Percentiles rank a stretch among this genome's conserved stretches.
These are phyloP conservation scores for Aspergillus clavatus DNA, from an alignment of 2,329 filamentous ascomycete species.

Conservation along the genomic window DNA sequence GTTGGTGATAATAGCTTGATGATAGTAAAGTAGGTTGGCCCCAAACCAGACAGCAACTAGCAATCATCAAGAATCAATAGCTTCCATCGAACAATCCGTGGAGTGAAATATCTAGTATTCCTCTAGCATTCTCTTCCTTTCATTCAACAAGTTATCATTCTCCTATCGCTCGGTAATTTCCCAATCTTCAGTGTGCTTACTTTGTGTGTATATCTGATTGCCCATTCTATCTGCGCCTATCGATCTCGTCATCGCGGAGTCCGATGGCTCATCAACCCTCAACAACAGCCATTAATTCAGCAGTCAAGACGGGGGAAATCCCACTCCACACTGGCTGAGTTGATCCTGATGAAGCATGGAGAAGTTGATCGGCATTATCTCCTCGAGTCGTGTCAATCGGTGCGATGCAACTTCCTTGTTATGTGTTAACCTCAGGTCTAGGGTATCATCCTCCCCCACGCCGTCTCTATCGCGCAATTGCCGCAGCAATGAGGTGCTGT, in stretches of 20 bases:
- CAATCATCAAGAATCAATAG: no score
- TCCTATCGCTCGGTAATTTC: no score
- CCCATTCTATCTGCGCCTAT: no score
- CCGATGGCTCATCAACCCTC: constrained; percentile 22
- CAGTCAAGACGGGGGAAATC: neutral
- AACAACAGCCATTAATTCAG: neutral
- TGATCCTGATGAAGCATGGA: neutral
- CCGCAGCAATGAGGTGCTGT: constrained; percentile 16
- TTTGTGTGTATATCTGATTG: no score
- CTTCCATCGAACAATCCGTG: no score
- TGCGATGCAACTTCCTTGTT: neutral
- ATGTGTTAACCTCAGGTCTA: neutral
- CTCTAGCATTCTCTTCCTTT: no score
- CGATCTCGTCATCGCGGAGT: constrained; percentile 16
- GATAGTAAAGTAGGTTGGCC: no score
- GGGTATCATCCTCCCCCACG: constrained; percentile 7
- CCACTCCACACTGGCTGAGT: neutral
- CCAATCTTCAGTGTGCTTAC: no score
- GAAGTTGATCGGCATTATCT: neutral
- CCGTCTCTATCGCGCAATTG: constrained; percentile 12
- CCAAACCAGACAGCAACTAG: no score
- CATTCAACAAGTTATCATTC: no score
- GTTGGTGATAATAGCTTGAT: no score
- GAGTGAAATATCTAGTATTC: no score
- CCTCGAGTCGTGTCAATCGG: neutral